Base-by-base conservation (phyloP, 116 monocot species). In the Thalassia testudinum region DNA sequence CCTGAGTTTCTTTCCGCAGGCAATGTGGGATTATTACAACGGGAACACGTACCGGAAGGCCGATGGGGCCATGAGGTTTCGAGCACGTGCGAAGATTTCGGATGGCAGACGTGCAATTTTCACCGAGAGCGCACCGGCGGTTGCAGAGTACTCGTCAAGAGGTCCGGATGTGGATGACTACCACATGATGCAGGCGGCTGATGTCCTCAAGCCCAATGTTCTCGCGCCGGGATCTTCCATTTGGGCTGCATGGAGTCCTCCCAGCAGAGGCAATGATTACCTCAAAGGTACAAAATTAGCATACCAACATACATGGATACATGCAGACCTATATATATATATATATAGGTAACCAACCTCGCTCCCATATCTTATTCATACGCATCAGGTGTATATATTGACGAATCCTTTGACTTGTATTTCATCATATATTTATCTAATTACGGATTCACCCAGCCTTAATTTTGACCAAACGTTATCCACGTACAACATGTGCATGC, bases 181-280 rank as follows among this genome's bases (percentile, higher is more conserved):
- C 21, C 59, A 66, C 34, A 50, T 64, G 27, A 58, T 75, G 70
- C 69, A 86, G 67, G 65, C 73, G 0, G 81, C 86, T 1, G 86
- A 86, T 24, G 75, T 81, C 8, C 60, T 86, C 19, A 86, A 86
- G 34, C 86, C 86, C 0, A 78, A 71, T 49, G 63, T 86, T 63
- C 51, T 81, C 66, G 81, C 81, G 18, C 86, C 86, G 2, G 86
- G 86, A 18, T 43, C 71, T 18, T 47, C 66, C 43, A 75, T 86
- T 10, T 86, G 86, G 86, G 81, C 69, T 12, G 81, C 86, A 17
- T 81, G 86, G 86, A 86, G 72, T 42, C 78, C 85, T 5, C 56
- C 20, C 1, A 74, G 77, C 60, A 21, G 61, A 26, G 56, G 45
- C 19, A 69, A 74, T 27, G 54, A 44, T 13, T 60, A 68, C 42